phyloP scores from a whole-genome alignment of 1,284 basidiomycete genomes.

The Tausonia pullulans region DNA sequence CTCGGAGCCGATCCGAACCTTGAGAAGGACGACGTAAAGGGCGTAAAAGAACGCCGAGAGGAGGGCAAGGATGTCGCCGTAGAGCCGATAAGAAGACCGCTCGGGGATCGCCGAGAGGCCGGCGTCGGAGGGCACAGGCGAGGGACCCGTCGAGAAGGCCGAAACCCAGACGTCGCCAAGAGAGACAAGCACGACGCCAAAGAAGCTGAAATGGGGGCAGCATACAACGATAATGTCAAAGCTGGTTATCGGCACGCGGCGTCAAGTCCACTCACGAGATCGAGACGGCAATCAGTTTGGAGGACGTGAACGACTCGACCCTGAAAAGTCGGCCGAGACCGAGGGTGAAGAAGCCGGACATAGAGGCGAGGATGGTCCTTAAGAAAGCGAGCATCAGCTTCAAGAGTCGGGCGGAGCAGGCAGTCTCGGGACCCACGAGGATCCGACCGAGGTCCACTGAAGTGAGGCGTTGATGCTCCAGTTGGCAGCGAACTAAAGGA shows the following conservation, averaged over 20 bases:
- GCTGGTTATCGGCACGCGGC: not conserved
- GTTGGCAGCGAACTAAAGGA: conserved; percentile 59
- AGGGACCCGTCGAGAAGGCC: not conserved
- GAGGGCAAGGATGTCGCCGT: conserved; percentile 67
- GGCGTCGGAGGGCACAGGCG: conserved; percentile 5
- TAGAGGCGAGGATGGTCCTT: conserved; percentile 10
- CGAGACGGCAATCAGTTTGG: conserved; percentile 69
- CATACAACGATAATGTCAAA: not conserved
- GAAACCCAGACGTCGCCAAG: conserved; percentile 52
- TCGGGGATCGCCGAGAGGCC: conserved; percentile 22
- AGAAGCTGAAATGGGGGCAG: conserved; percentile 46
- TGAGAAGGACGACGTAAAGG: conserved; percentile 82
- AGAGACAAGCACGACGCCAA: conserved; percentile 76
- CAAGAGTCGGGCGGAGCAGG: not conserved
- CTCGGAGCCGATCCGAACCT: conserved; percentile 71
- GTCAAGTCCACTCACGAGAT: not conserved
- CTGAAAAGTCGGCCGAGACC: conserved; percentile 69
- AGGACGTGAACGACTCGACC: conserved; percentile 64
- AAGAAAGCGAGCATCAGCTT: conserved; percentile 3
- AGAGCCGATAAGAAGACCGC: not conserved
- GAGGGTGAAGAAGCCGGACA: conserved; percentile 83
- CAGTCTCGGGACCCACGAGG: conserved; percentile 45
- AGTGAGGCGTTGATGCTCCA: conserved; percentile 75
- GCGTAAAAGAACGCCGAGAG: conserved; percentile 79
- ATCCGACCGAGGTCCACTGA: conserved; percentile 77